Conservation (phyloP, 495 filamentous ascomycete genomes). For the Penicillium crystallinum region DNA sequence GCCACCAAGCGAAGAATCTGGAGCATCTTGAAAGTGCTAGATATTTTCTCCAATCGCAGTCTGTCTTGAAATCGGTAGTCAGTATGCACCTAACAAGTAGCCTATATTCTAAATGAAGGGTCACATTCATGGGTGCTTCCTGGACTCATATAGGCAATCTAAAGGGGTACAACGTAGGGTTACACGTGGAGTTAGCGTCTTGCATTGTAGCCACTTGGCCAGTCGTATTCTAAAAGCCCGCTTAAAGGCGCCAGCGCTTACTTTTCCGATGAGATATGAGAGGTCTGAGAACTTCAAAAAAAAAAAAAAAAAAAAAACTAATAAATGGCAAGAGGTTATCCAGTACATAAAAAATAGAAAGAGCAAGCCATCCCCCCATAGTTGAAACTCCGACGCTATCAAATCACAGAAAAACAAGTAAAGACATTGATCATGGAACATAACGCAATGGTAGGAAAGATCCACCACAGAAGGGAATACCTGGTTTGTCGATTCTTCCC, state of each 20-base stretch:
- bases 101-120: neutral
- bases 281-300: neutral
- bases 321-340: neutral
- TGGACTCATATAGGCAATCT: neutral
- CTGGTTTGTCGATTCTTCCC: neutral
- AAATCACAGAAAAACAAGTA: neutral
- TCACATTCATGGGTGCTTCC: neutral
- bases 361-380: neutral
- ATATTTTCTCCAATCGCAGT: too few species aligned
- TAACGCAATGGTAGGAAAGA: constrained; percentile 3
- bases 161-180: neutral
- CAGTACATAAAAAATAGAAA: neutral
- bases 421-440: neutral
- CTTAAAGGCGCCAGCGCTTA: neutral
- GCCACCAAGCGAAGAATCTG: too few species aligned
- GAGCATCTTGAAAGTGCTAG: too few species aligned
- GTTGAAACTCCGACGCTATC: constrained; percentile 17
- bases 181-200: neutral
- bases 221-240: too few species aligned
- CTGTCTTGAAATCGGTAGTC: neutral
- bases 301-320: neutral
- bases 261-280: neutral
- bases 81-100: neutral
- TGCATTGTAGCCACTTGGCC: neutral
- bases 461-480: neutral